Conservation (phyloP, 2,329 filamentous ascomycete species). For the Zelopaecilomyces penicillatus region DNA sequence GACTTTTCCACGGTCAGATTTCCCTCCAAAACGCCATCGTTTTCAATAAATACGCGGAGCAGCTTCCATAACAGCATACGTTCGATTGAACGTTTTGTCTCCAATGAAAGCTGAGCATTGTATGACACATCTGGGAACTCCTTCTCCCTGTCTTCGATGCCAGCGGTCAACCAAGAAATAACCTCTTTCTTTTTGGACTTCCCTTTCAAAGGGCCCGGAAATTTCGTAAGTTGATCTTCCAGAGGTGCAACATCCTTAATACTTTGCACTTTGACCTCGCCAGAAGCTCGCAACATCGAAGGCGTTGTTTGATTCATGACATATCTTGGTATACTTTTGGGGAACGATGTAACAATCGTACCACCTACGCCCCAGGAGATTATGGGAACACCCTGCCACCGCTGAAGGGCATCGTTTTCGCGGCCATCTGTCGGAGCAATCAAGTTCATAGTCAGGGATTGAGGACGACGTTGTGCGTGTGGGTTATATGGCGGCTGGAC, state of each 20-base stretch:
- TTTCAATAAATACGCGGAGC: constrained; percentile 69
- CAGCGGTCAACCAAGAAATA: constrained; percentile 66
- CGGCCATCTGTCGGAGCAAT: constrained; percentile 57
- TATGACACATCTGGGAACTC: constrained; percentile 41
- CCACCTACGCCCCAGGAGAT: constrained; percentile 87
- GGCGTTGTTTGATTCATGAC: constrained; percentile 63
- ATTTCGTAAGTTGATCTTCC: constrained; percentile 64
- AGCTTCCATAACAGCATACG: constrained; percentile 83
- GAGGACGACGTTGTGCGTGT: constrained; percentile 37
- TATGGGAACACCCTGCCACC: constrained; percentile 85
- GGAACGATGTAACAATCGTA: constrained; percentile 73
- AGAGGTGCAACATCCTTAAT: constrained; percentile 67
- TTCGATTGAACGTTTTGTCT: constrained; percentile 68
- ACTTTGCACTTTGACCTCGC: constrained; percentile 70
- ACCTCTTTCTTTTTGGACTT: constrained; percentile 97
- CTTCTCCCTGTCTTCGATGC: constrained; percentile 66
- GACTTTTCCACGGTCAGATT: constrained; percentile 62
- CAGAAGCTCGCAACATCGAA: constrained; percentile 72
- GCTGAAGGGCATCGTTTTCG: constrained; percentile 67
- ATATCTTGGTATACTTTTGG: constrained; percentile 81
- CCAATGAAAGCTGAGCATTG: constrained; percentile 43
- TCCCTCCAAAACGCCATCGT: constrained; percentile 76
- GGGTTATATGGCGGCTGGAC: constrained; percentile 20
- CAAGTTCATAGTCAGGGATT: constrained; percentile 49
- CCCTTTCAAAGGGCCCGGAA: constrained; percentile 80